Conservation (phyloP, 2,329 filamentous ascomycete species). For the Fusarium sp. region DNA sequence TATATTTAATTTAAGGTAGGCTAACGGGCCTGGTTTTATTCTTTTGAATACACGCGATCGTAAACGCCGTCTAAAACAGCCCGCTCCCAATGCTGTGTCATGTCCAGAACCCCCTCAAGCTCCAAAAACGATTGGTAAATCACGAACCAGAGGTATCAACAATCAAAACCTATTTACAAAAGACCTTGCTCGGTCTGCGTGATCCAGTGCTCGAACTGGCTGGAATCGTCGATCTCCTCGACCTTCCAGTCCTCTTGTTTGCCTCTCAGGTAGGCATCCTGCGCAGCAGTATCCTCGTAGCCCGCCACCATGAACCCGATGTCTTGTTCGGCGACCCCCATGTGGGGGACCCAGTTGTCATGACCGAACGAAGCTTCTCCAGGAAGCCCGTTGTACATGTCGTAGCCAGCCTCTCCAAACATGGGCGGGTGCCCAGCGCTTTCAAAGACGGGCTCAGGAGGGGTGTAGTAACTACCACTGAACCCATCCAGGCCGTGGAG, state of each 20-base stretch:
- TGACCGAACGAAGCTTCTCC: slow-evolving; percentile 17
- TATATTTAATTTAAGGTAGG: not conserved
- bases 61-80: slow-evolving; percentile 27
- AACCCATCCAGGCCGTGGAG: slow-evolving; percentile 27
- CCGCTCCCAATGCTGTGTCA: slow-evolving; percentile 21
- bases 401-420: slow-evolving; percentile 20
- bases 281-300: slow-evolving; percentile 27
- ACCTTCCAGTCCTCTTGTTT: slow-evolving; percentile 51
- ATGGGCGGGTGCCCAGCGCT: slow-evolving; percentile 2
- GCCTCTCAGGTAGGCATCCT: slow-evolving; percentile 49
- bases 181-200: slow-evolving; percentile 42
- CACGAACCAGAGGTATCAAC: not conserved
- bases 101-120: slow-evolving; percentile 9
- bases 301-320: slow-evolving; percentile 18
- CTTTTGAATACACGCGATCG: slow-evolving; percentile 1
- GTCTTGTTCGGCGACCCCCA: slow-evolving; percentile 16
- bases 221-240: slow-evolving; percentile 47
- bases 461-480: slow-evolving; percentile 17
- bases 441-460: slow-evolving; percentile 16
- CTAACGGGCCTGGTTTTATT: not conserved
- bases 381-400: slow-evolving; percentile 21
- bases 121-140: not conserved
- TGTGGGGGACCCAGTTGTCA: slow-evolving; percentile 23
- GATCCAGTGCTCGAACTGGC: slow-evolving; percentile 50
- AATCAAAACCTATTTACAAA: slow-evolving; percentile 11